Evolutionary conservation across 2,329 filamentous ascomycete species (phyloP).

Genomic region (Paradendryphiella salina): DNA sequence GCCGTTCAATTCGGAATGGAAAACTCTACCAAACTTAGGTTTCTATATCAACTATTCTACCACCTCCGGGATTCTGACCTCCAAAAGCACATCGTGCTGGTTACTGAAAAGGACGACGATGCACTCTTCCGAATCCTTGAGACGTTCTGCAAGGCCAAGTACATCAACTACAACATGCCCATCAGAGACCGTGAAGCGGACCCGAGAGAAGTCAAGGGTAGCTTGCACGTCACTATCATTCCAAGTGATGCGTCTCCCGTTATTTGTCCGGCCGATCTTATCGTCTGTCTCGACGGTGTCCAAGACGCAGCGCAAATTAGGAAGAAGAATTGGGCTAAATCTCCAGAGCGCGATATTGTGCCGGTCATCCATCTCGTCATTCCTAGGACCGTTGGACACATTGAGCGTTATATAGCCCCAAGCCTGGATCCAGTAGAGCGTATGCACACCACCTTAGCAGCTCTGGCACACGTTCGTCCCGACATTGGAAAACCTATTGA

Average conservation of each 20-base stretch:
- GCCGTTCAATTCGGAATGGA: slow-evolving; percentile 34
- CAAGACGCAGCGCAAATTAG: slow-evolving; percentile 31
- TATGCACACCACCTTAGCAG: slow-evolving; percentile 45
- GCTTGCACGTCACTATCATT: slow-evolving; percentile 44
- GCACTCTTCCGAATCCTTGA: slow-evolving; percentile 33
- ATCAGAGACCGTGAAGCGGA: slow-evolving; percentile 19
- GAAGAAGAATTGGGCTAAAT: slow-evolving; percentile 30
- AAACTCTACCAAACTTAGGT: slow-evolving; percentile 42
- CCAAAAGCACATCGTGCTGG: slow-evolving; percentile 36
- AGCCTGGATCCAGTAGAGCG: slow-evolving; percentile 24
- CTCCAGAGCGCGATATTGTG: slow-evolving; percentile 20
- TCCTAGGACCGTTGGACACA: slow-evolving; percentile 50
- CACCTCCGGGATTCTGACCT: slow-evolving; percentile 19
- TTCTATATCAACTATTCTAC: slow-evolving; percentile 32
- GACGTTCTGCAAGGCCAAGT: slow-evolving; percentile 30
- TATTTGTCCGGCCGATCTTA: slow-evolving; percentile 40
- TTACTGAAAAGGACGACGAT: slow-evolving; percentile 28
- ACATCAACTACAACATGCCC: slow-evolving; percentile 33
- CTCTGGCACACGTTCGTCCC: slow-evolving; percentile 38
- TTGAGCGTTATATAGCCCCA: slow-evolving; percentile 46
- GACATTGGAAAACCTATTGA: slow-evolving; percentile 42
- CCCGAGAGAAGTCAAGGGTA: slow-evolving; percentile 14
- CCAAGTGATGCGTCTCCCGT: slow-evolving; percentile 27
- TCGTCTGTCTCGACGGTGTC: slow-evolving; percentile 49
- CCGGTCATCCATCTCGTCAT: slow-evolving; percentile 49